Base-by-base conservation (phyloP, 2,329 filamentous ascomycete genomes). In the Nannizzia gypsea region DNA sequence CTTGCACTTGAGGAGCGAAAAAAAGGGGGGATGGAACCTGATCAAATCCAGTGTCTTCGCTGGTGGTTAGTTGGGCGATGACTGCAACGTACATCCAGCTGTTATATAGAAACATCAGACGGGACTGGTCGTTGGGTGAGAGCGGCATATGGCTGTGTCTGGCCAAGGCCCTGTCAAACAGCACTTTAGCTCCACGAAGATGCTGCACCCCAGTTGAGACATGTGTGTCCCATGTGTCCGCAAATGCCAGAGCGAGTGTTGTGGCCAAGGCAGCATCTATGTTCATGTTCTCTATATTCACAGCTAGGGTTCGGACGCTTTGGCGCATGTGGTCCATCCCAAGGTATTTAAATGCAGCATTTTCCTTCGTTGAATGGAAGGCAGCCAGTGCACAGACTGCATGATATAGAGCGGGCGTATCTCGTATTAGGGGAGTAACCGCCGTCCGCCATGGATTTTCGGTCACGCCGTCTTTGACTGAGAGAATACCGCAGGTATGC, bases 51-150 rank as follows among this genome's bases (percentile, higher is more conserved):
- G 82, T 80, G 38, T 81, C 78, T 61, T 83, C 81, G 2, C 82
- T 72, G 2, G 84, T 84, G 0, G 84, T 88, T 56, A 89, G 73
- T 13, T 85, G 80, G 24, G 85, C 82, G 63, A 88, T 84, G 28
- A 88, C 86, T 68, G 88, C 84, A 80, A 88, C 85, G 66, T 88
- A 89, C 6, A 88, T 78, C 83, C 84, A 88, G 3, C 82, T 83
- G 67, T 87, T 88, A 72, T 83, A 86, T 17, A 89, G 74, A 65
- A 88, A 88, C 59, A 81, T 82, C 24, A 88, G 73, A 6, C 83
- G 75, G 42, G 77, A 73, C 11, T 81, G 69, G 50, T 83, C 79
- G 24, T 76, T 69, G 3, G 77, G 78, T n/a, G 66, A 67, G 34
- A 76, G 60, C 3, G 65, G 67, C 4, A 67, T 66, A 56, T 71